Conservation (phyloP, 345 rosid species). For the rapeseed (Brassica napus) region Da-Ae NC_063449.1:33884501-33885000, state of each 20-base stretch:
- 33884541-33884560: constrained; percentile 59
- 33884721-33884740: constrained; percentile 58
- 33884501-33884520: constrained; percentile 11
- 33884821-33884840: constrained; percentile 52
- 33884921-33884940: constrained; percentile 65
- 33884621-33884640: constrained; percentile 67
- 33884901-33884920: constrained; percentile 67
- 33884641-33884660: constrained; percentile 84
- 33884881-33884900: constrained; percentile 52
- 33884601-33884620: constrained; percentile 61
- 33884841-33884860: constrained; percentile 51
- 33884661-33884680: constrained; percentile 68
- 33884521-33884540: constrained; percentile 60
- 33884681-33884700: constrained; percentile 59
- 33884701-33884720: constrained; percentile 57
- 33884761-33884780: constrained; percentile 77
- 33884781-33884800: constrained; percentile 69
- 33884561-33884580: constrained; percentile 66
- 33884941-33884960: constrained; percentile 46
- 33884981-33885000: constrained; percentile 58
- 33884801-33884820: constrained; percentile 69
- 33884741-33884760: constrained; percentile 53
- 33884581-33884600: constrained; percentile 44
- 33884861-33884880: constrained; percentile 44
- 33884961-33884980: constrained; percentile 57